Evolutionary conservation across 2,329 filamentous ascomycete species (phyloP), one percentile per base, ranked within the genome.

Genomic region (Venturia effusa): DNA sequence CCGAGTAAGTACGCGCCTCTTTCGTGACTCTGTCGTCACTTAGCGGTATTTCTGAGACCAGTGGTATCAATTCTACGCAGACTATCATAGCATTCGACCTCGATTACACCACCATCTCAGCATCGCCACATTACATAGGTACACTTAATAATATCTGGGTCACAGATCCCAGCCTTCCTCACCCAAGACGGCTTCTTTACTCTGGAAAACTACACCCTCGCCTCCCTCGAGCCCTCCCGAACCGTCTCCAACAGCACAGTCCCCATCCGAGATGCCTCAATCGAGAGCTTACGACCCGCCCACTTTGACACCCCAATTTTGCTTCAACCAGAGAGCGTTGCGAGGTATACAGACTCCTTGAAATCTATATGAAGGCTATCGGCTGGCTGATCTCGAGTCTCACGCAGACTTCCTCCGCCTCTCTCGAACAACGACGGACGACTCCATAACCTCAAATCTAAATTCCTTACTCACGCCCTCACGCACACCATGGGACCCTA

Each of bases 371-470:
- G 5, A 57, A n/a, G 32, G 5, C 11, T 15, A 61, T 51, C 10
- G 22, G 27, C 10, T 24, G 10, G 17, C 24, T 60, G 37, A 34
- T 19, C 45, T 39, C 59, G 61, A 67, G 65, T 61, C 55, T 64
- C 24, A 68, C 65, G 67, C 71, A 96, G 94, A 96, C 74, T 99
- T 99, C 74, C 83, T 99, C 27, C 89, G 92, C 45, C 76, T 94
- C 68, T 97, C 93, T 11, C 86, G 94, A 67, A 82, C 85, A 62
- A 85, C 89, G 59, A 88, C 97, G 71, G 94, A 99, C 76, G 94
- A 99, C 76, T 91, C 89, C 55, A 97, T 99, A 71, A 86, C 86
- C 0, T 92, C 96, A 72, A 93, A 95, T 71, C 84, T 99, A 66
- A 97, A 97, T 78, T 90, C 91, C 1, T 83, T 97, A 43, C 78